These are phyloP conservation scores for Tympanopsis confertula DNA, from an alignment of 2,329 filamentous ascomycete genomes.

Conservation along the genomic window DNA sequence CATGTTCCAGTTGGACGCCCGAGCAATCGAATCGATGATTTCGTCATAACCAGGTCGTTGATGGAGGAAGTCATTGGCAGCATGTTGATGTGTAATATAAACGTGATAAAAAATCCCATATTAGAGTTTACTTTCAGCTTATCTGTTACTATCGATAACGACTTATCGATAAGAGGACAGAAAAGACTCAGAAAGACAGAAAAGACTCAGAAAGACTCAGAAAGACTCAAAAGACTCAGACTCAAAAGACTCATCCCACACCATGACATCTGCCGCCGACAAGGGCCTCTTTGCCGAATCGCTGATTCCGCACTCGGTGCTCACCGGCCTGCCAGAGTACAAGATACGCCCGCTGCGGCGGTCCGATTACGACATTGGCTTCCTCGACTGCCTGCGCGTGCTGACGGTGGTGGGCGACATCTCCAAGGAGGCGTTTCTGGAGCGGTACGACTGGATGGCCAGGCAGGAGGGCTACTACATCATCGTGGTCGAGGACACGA, in stretches of 20 bases:
- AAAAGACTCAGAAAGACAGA: too few relatives aligned
- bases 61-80: neutral
- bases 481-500: conserved; percentile 69
- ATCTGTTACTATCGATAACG: too few relatives aligned
- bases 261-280: conserved; percentile 18
- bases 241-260: conserved; percentile 8
- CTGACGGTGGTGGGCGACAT: conserved; percentile 90
- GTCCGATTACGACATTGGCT: conserved; percentile 69
- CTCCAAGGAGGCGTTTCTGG: conserved; percentile 59
- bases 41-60: neutral
- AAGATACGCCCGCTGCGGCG: conserved; percentile 67
- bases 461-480: conserved; percentile 72
- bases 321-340: conserved; percentile 67
- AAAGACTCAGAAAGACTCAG: too few relatives aligned
- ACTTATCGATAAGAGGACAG: too few relatives aligned
- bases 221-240: too few relatives aligned
- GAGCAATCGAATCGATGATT: conserved; percentile 1
- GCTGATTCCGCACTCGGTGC: conserved; percentile 68
- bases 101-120: conserved; percentile 3
- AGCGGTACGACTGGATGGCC: conserved; percentile 74
- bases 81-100: conserved; percentile 9
- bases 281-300: conserved; percentile 64
- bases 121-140: neutral
- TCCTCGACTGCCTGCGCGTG: conserved; percentile 82
- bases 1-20: too few relatives aligned